These are phyloP conservation scores for Fusarium lyarnte DNA, from an alignment of 2,329 filamentous ascomycete species.

Conservation along the genomic window DNA sequence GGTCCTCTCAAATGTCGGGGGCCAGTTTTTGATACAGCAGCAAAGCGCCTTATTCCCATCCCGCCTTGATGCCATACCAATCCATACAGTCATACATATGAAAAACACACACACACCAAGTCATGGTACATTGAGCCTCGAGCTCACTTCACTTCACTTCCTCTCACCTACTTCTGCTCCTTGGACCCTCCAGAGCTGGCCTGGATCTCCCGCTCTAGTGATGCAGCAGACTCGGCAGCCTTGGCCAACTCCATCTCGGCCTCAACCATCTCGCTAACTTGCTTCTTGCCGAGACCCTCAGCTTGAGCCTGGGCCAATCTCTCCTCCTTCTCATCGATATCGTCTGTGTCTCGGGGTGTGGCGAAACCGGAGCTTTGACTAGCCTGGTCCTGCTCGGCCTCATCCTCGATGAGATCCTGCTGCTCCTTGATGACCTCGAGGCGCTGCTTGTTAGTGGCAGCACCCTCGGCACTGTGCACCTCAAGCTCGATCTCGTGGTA, in stretches of 20 bases:
- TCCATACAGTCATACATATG: constrained; percentile 46
- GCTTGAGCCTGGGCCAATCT: constrained; percentile 63
- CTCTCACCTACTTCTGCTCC: constrained; percentile 48
- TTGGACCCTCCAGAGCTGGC: constrained; percentile 41
- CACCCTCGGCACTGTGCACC: constrained; percentile 95
- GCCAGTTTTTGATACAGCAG: constrained; percentile 41
- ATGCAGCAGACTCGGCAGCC: constrained; percentile 39
- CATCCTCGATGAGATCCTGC: constrained; percentile 96
- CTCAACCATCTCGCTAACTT: constrained; percentile 63
- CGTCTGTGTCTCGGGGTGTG: constrained; percentile 83
- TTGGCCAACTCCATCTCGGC: constrained; percentile 61
- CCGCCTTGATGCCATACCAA: constrained; percentile 43
- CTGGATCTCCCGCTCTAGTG: constrained; percentile 41
- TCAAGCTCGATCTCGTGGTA: constrained; percentile 99
- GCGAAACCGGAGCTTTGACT: constrained; percentile 79
- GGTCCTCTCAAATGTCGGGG: constrained; percentile 28
- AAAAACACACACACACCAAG: constrained; percentile 42
- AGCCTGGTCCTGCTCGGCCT: constrained; percentile 89
- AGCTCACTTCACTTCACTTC: constrained; percentile 1
- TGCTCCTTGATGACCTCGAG: constrained; percentile 98
- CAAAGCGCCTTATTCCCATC: constrained; percentile 38
- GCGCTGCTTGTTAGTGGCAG: constrained; percentile 98
- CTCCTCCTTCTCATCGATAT: constrained; percentile 96
- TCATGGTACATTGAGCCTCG: constrained; percentile 39
- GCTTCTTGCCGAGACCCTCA: constrained; percentile 57